Evolutionary conservation across 306 rosid genomes (phyloP).

Genomic region (Vigna angularis): DNA sequence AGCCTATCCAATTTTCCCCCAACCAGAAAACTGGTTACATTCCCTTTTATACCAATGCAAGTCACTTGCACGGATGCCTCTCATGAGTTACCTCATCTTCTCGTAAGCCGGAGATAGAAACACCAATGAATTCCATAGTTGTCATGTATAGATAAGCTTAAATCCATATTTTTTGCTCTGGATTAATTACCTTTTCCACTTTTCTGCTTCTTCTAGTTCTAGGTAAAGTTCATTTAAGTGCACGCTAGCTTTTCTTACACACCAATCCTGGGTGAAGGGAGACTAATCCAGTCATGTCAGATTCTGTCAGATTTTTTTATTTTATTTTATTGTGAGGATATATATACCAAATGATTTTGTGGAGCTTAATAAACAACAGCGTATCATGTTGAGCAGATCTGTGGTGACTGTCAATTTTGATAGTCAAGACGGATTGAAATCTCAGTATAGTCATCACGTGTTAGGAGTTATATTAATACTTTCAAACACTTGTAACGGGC

Average conservation of each 20-base stretch:
- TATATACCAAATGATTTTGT: constrained; percentile 24
- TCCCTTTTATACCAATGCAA: constrained; percentile 46
- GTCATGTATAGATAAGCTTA: constrained; percentile 50
- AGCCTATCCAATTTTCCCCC: constrained; percentile 65
- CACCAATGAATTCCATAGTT: constrained; percentile 38
- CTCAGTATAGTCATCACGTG: neutral
- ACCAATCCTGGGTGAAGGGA: neutral
- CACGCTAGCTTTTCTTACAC: constrained; percentile 9
- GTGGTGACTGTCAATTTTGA: constrained; percentile 13
- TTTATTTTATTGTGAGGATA: neutral
- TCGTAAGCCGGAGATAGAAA: constrained; percentile 34
- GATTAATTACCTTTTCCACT: constrained; percentile 16
- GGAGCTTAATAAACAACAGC: constrained; percentile 14
- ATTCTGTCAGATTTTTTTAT: neutral
- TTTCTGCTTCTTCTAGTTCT: neutral
- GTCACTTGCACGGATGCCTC: constrained; percentile 47
- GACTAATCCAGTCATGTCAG: constrained; percentile 11
- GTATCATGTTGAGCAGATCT: constrained; percentile 17
- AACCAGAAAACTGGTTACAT: constrained; percentile 46
- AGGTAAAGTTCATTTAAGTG: constrained; percentile 10
- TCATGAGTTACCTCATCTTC: constrained; percentile 37
- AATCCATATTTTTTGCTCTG: constrained; percentile 21
- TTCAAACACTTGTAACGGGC: neutral
- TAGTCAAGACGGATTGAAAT: constrained; percentile 1
- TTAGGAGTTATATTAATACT: neutral